Conservation (phyloP, 2,329 filamentous ascomycete species). For the Monilinia fructigena region DNA sequence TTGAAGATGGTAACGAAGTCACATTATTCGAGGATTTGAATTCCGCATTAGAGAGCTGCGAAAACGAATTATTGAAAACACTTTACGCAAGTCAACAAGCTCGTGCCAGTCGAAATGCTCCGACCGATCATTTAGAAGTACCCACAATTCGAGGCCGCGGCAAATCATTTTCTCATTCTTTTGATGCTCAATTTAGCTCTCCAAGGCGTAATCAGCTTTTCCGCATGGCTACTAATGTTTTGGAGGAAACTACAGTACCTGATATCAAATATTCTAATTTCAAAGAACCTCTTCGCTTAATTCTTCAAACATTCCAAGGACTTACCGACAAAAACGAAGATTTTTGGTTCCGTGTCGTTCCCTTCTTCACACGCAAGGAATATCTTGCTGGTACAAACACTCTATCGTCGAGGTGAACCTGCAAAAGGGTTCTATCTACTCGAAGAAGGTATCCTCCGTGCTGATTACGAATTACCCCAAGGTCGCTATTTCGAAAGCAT, state of each 20-base stretch:
- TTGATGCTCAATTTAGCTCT: slow-evolving; percentile 66
- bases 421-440: slow-evolving; percentile 87
- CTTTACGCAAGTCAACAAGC: slow-evolving; percentile 71
- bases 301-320: slow-evolving; percentile 93
- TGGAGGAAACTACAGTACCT: slow-evolving; percentile 59
- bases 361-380: slow-evolving; percentile 71
- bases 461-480: slow-evolving; percentile 88
- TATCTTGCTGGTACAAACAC: slow-evolving; percentile 64
- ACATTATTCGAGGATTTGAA: slow-evolving; percentile 87
- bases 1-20: slow-evolving; percentile 64
- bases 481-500: slow-evolving; percentile 88
- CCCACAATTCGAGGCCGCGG: slow-evolving; percentile 25
- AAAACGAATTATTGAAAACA: slow-evolving; percentile 86
- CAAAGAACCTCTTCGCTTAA: slow-evolving; percentile 83
- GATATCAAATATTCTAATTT: slow-evolving; percentile 77
- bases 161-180: slow-evolving; percentile 47
- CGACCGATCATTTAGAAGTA: slow-evolving; percentile 36
- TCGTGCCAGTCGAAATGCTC: slow-evolving; percentile 47
- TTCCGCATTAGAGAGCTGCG: slow-evolving; percentile 87
- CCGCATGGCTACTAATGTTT: slow-evolving; percentile 71
- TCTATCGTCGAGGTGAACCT: slow-evolving; percentile 75
- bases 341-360: slow-evolving; percentile 83
- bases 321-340: slow-evolving; percentile 84
- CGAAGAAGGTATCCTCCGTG: slow-evolving; percentile 83
- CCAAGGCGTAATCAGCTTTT: slow-evolving; percentile 77